Conservation (phyloP, 1,284 basidiomycete genomes). For the Salmacisia buchloeana region DNA sequence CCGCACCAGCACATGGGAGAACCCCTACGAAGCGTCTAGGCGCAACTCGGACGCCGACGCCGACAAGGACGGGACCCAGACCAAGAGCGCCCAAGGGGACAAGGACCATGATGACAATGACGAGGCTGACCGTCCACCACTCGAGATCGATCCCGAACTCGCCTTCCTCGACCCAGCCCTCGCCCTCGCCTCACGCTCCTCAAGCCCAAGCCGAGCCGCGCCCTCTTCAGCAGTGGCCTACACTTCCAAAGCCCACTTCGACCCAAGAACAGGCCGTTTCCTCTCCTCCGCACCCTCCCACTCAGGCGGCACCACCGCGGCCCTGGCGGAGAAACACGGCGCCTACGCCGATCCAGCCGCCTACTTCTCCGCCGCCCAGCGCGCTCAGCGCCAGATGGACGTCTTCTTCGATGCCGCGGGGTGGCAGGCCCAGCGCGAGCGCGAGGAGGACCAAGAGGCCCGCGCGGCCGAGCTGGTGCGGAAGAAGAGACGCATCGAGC, state of each 20-base stretch:
- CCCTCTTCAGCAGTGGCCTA: neutral
- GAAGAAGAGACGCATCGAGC: conserved; percentile 1
- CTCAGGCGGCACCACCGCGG: neutral
- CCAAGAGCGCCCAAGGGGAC: too few species aligned
- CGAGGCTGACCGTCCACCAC: neutral
- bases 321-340: neutral
- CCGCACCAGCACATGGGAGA: neutral
- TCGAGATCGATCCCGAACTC: conserved; percentile 5
- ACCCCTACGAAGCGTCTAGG: neutral
- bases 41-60: too few species aligned
- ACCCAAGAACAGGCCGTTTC: neutral
- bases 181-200: neutral
- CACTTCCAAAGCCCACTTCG: neutral
- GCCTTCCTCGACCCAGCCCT: neutral
- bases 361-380: conserved; percentile 2
- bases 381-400: conserved; percentile 8
- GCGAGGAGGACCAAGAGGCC: neutral
- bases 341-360: neutral
- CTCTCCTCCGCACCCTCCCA: neutral
- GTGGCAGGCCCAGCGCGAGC: too few species aligned
- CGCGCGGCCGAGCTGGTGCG: neutral
- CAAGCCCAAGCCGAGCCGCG: neutral
- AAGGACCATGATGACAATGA: too few species aligned
- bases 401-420: conserved; percentile 6
- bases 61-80: too few species aligned